Evolutionary conservation across 345 rosid species (phyloP), one percentile per base, ranked within the genome.

Genomic region (Chamaenerion angustifolium): DNA sequence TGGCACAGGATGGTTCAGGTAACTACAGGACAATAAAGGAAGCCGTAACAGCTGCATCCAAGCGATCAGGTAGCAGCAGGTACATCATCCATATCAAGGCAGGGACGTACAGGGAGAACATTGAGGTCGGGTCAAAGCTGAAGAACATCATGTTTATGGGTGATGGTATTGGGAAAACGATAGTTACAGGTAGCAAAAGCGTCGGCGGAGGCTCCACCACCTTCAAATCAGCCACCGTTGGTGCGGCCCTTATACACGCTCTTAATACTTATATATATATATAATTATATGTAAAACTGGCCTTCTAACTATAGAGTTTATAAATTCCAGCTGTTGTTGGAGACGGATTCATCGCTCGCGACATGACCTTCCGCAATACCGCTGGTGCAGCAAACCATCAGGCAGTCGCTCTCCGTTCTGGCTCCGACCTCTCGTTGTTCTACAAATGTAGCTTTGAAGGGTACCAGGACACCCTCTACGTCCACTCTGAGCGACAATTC

Each of bases 1-100:
- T 92, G 56, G 94, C 96, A 4, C 70, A 78, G 65, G 98, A 90
- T 42, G 96, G 95, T 12, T 92, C 96, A 0, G 98, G 98, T 16
- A 65, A 68, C 31, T 72, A 64, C 48, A 72, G 49, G 64, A 92
- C 88, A 17, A 69, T 92, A n/a, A 67, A 62, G 18, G 87, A 66
- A 10, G 98, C 95, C 1, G 40, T 83, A 2, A 53, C 71, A 0
- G 83, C 80, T 0, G 96, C 89, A 1, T 74, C 83, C 0, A 71
- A 58, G 56, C 62, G 77, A 37, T 64, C 68, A 0, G 92, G 92
- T 10, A 75, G 70, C 2, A 72, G 70, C 12, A 71, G 96, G 64
- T 87, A 65, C 54, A 86, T 83, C 49, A 87, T 92, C 16, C 70
- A 68, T 21, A 70, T 87, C 54, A 92, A 92, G 61, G 74, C 82